Conservation (phyloP, 2,329 filamentous ascomycete species). For the Claviceps sp. region DNA sequence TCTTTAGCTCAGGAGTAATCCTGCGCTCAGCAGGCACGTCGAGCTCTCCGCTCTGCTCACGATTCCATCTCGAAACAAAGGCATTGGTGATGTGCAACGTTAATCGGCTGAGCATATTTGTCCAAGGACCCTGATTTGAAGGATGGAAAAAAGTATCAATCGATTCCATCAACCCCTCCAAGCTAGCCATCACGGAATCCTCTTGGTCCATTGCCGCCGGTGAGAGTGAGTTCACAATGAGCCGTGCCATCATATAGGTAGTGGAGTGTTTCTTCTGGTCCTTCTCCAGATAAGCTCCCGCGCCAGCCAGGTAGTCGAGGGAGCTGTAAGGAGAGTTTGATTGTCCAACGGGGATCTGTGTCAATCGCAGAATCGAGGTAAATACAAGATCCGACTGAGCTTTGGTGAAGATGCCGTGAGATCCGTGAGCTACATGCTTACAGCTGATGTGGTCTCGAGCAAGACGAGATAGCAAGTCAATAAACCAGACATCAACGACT, state of each 20-base stretch:
- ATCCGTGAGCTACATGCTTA: conserved; percentile 62
- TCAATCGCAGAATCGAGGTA: conserved; percentile 73
- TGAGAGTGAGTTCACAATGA: conserved; percentile 87
- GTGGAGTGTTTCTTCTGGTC: conserved; percentile 89
- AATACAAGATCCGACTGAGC: conserved; percentile 90
- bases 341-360: conserved; percentile 94
- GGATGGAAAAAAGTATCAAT: conserved; percentile 98
- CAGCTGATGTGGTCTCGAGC: conserved; percentile 71
- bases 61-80: conserved; percentile 95
- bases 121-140: conserved; percentile 89
- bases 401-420: conserved; percentile 81
- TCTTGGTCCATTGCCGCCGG: conserved; percentile 65
- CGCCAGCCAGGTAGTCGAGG: conserved; percentile 70
- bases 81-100: conserved; percentile 89
- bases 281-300: conserved; percentile 78
- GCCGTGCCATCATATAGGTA: conserved; percentile 81
- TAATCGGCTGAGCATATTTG: conserved; percentile 75
- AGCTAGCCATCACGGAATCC: conserved; percentile 66
- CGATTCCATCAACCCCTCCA: conserved; percentile 86
- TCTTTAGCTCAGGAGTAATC: conserved; percentile 70
- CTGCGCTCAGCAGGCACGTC: conserved; percentile 68
- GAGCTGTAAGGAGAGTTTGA: conserved; percentile 83
- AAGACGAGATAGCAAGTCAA: conserved; percentile 80
- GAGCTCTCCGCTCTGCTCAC: conserved; percentile 85
- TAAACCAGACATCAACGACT: conserved; percentile 70